Base-by-base conservation (phyloP, 805 yeast genomes). In the Torulaspora gathmanii region DNA sequence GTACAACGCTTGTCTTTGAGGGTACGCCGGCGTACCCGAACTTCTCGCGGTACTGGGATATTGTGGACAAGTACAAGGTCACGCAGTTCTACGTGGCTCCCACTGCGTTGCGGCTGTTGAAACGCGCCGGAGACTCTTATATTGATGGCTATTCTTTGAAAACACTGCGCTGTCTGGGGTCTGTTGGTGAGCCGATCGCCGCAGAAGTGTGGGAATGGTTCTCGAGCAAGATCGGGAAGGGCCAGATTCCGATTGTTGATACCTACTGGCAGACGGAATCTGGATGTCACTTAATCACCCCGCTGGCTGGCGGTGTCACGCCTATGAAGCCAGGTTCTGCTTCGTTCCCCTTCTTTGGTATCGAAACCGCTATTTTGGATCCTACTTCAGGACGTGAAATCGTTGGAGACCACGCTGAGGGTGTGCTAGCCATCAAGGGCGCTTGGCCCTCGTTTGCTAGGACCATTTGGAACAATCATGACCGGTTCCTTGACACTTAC, bases 231-330 rank as follows among this genome's bases (percentile, higher is more conserved):
- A 78, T 84, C 57, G 93, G 91, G 58, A 77, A 78, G 61, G 76
- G 78, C 42, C 71, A 82, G 64, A 78, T 85, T 57, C 83, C 84
- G 63, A 78, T 86, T 51, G 73, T 83, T 58, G 95, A 86, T 68
- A 86, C 95, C 29, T 85, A 84, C 73, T 86, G 95, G 95, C 90
- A 84, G 72, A 86, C 95, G 3, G 95, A 86, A 68, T 79, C 87
- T 12, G 93, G 93, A 36, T 80, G 90, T 38, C 93, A 85, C 62
- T 70, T 86, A 61, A 78, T 86, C 49, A 77, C 89, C 33, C 89
- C 91, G 48, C 64, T 86, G 48, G 88, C 93, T 39, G 83, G 82
- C 56, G 82, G 82, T 54, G 75, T 83, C 33, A 80, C 86, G 19
- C 88, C 91, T 56, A 82, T 82, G 63, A 86, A 86, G 65, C 90